Evolutionary conservation across 345 rosid species (phyloP).

Genomic region (Sonneratia caseolaris): DNA sequence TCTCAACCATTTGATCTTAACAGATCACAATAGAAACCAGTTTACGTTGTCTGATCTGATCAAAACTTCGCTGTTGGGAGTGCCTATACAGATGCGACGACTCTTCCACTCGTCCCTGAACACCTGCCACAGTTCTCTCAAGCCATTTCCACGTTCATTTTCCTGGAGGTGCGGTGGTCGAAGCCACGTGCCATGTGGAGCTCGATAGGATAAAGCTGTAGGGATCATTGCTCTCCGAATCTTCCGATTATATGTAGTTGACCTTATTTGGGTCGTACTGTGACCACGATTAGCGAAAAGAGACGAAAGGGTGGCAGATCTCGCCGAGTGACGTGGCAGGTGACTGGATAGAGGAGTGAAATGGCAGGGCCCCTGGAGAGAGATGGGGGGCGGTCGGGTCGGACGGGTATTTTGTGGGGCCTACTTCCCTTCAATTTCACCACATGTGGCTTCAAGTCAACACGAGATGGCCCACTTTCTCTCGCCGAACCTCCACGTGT

Average conservation of each 20-base stretch:
- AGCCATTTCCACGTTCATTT: background rate
- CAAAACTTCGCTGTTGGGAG: background rate
- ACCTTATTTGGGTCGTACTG: background rate
- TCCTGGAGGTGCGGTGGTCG: too few relatives aligned
- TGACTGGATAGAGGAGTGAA: background rate
- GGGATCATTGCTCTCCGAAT: background rate
- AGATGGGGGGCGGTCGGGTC: background rate
- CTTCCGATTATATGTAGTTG: background rate
- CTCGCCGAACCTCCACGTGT: conserved; percentile 11
- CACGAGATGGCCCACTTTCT: conserved; percentile 1
- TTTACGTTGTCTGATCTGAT: background rate
- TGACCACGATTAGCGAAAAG: background rate
- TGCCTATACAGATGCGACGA: too few relatives aligned
- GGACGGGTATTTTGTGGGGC: background rate
- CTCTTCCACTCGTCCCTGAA: background rate
- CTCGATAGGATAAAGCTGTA: too few relatives aligned
- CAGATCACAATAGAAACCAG: background rate
- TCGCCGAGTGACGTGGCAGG: background rate
- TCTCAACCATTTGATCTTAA: too few relatives aligned
- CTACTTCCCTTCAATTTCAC: background rate
- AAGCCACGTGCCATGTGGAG: background rate
- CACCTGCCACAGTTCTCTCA: background rate
- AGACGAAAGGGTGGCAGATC: background rate
- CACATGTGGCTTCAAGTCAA: conserved; percentile 10
- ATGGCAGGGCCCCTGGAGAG: conserved; percentile 1